Base-by-base conservation (phyloP, 352 stramenopile species). In the Thalassiosira mediterranea region DNA sequence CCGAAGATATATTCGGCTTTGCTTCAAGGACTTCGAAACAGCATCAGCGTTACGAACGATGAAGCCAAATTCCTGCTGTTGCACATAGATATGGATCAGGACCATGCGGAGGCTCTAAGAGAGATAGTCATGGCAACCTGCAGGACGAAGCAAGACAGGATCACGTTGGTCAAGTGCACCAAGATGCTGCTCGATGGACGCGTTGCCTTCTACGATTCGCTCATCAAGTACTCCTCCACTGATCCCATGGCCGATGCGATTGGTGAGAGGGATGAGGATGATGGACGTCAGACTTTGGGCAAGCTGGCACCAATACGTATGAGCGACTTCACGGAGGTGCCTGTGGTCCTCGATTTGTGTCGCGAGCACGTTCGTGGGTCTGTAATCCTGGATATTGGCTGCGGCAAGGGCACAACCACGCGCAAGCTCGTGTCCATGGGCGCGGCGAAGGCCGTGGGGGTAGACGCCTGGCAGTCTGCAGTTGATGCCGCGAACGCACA, bases 81-180 rank as follows among this genome's bases (percentile, higher is more conserved):
- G 1, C 62, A 72, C 49, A 72, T 72, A 31, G 48, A 53, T 37
- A 72, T 72, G 62, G 62, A 72, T 42, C 21, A 63, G 17, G 47
- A 51, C 37, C 44, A 68, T 51, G 38, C 38, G 5, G 13, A 17
- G 4, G 21, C 38, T 21, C 28, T 68, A 19, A 15, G 40, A n/a
- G 38, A 68, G 15, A 68, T 68, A 26, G 44, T 57, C 21, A 21
- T 57, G 37, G 8, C 37, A 15, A 8, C 19, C 46, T 54, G 13
- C 17, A 13, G 13, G 7, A 25, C 46, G 19, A 28, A 60, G 17
- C 51, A 60, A 15, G 51, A 21, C 51, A 15, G 8, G 8, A 15
- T 44, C 37, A 8, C 37, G 37, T 32, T 69, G 4, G 42, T 58
- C 0, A 46, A 58, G 37, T 69, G 60, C 46, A 69, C 60, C 25